These are phyloP conservation scores for Podospora anserina DNA, from an alignment of 495 filamentous ascomycete species.

Conservation along the genomic window DNA sequence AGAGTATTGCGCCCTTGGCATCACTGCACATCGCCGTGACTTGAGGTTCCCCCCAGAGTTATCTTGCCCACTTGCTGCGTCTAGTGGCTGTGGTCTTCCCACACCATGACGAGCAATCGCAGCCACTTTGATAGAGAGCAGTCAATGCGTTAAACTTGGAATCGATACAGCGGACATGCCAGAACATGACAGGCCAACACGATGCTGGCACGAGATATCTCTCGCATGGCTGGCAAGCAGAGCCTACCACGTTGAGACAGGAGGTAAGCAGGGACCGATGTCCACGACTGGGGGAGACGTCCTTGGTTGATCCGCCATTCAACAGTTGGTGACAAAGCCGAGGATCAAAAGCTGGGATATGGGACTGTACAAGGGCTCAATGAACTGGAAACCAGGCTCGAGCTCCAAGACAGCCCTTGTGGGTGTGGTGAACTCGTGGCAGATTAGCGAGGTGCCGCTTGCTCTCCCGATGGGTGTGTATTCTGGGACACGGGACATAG, in stretches of 20 bases:
- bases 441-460: slow-evolving; percentile 34
- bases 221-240: slow-evolving; percentile 13
- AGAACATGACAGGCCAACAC: slow-evolving; percentile 3
- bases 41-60: background rate
- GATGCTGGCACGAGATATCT: background rate
- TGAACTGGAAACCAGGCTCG: slow-evolving; percentile 23
- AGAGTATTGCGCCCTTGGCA: slow-evolving; percentile 11
- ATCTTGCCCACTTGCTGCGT: background rate
- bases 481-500: slow-evolving; percentile 23
- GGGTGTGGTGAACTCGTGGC: slow-evolving; percentile 18
- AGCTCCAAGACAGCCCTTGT: slow-evolving; percentile 17
- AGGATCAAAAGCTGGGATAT: slow-evolving; percentile 14
- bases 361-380: background rate
- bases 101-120: background rate
- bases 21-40: background rate
- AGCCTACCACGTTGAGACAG: slow-evolving; percentile 19
- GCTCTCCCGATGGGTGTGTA: slow-evolving; percentile 16
- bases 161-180: background rate
- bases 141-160: slow-evolving; percentile 8
- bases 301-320: slow-evolving; percentile 31
- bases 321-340: slow-evolving; percentile 15
- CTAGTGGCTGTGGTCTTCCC: background rate
- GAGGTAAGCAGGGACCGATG: slow-evolving; percentile 20
- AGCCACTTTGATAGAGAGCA: background rate
- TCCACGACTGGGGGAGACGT: slow-evolving; percentile 15